phyloP scores from a whole-genome alignment of 371 early-diverging fungal species.

The Conidiobolus incongruus region DNA sequence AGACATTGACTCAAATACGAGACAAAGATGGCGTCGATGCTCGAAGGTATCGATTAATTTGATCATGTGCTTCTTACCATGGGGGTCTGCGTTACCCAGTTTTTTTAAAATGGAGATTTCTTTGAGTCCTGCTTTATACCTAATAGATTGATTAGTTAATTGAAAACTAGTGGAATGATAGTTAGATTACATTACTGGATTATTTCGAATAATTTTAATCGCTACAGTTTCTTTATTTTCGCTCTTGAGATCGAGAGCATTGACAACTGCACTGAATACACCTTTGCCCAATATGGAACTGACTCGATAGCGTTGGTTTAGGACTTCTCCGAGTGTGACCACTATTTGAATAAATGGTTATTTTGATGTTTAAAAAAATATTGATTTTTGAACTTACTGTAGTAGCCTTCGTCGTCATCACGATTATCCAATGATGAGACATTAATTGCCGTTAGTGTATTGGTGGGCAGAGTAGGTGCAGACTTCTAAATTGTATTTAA shows the following conservation, averaged over 20 bases:
- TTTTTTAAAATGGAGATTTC: conserved; percentile 71
- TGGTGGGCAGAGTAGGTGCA: conserved; percentile 10
- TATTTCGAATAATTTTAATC: conserved; percentile 85
- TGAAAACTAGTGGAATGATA: neutral
- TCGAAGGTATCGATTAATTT: conserved; percentile 66
- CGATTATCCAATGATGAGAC: conserved; percentile 58
- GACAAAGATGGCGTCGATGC: conserved; percentile 72
- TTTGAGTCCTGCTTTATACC: conserved; percentile 77
- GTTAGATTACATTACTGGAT: conserved; percentile 65
- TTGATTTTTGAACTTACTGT: conserved; percentile 27
- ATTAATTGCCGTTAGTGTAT: conserved; percentile 15
- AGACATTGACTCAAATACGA: conserved; percentile 81
- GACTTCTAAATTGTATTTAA: conserved; percentile 24
- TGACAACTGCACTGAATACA: conserved; percentile 84
- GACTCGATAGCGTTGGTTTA: conserved; percentile 71
- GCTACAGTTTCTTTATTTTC: conserved; percentile 56
- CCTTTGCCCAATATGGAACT: conserved; percentile 72
- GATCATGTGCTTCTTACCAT: conserved; percentile 69
- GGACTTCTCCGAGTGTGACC: conserved; percentile 43
- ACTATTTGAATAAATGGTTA: too few relatives aligned
- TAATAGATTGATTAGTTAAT: conserved; percentile 7
- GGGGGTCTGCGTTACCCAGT: conserved; percentile 58
- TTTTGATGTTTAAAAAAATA: too few relatives aligned
- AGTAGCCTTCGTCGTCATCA: conserved; percentile 95
- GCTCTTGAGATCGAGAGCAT: conserved; percentile 48